Conservation (phyloP, 306 rosid species). For the Phaseolus lunatus region DNA sequence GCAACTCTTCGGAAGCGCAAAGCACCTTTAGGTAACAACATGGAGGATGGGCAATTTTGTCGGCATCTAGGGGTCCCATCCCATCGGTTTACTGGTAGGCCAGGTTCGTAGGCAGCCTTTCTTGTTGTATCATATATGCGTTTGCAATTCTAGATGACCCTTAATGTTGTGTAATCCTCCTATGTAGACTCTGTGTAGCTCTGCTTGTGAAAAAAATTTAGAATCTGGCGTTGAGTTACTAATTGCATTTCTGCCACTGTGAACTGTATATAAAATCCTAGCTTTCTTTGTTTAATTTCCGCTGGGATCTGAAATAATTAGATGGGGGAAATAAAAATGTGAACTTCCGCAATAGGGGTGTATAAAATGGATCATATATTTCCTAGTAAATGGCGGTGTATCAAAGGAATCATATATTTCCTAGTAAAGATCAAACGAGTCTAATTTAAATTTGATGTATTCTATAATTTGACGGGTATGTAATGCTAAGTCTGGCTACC, state of each 20-base stretch:
- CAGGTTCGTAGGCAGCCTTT: slow-evolving; percentile 81
- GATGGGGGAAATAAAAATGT: not conserved
- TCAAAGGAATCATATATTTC: slow-evolving; percentile 6
- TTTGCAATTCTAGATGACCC: slow-evolving; percentile 56
- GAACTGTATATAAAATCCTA: slow-evolving; percentile 61
- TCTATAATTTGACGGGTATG: not conserved
- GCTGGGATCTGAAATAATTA: slow-evolving; percentile 36
- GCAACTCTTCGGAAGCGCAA: slow-evolving; percentile 71
- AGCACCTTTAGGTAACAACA: slow-evolving; percentile 62
- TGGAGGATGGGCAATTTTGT: slow-evolving; percentile 83
- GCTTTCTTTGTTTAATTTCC: slow-evolving; percentile 43
- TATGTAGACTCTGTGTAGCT: slow-evolving; percentile 67
- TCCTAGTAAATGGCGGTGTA: not conserved
- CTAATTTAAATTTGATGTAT: slow-evolving; percentile 36
- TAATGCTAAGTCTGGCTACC: slow-evolving; percentile 10
- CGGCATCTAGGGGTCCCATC: slow-evolving; percentile 76
- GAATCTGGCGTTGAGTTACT: slow-evolving; percentile 57
- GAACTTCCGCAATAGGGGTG: slow-evolving; percentile 29
- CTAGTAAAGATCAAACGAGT: not conserved
- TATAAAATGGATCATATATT: slow-evolving; percentile 7
- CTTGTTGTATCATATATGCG: slow-evolving; percentile 59
- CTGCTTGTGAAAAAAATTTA: slow-evolving; percentile 57
- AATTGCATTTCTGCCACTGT: slow-evolving; percentile 56
- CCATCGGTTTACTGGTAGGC: slow-evolving; percentile 66
- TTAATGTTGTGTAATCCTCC: slow-evolving; percentile 57